Base-by-base conservation (phyloP, 768 basidiomycete species). In the Podaxis carcinomalis region DNA sequence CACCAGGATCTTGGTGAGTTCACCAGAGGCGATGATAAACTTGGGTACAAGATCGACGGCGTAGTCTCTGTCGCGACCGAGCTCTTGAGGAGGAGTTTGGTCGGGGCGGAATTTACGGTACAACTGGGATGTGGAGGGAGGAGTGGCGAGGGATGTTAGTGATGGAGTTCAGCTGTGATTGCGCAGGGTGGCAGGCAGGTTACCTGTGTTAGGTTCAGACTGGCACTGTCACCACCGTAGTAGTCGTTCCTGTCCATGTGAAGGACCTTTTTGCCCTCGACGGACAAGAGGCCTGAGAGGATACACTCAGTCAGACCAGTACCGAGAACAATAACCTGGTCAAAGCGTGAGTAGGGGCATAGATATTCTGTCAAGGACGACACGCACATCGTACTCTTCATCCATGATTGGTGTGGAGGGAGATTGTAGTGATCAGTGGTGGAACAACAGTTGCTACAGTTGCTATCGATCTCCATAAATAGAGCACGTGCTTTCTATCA, bases 231-330 rank as follows among this genome's bases (percentile, higher is more conserved):
- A 59, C 92, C 97, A 49, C 97, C 97, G 64, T 99, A 99, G 77
- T 99, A 99, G 75, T 99, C 96, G 70, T 98, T 98, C 69, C 93
- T 83, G 76, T 96, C 95, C 84, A 97, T 98, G 76, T 99, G 97
- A 54, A 99, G 87, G 69, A 99, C 97, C 79, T 98, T 99, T 85
- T 98, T 98, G 65, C 97, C 96, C 74, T 98, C 97, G 49, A 98
- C 96, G n/a, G 96, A 98, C 68, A 99, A 82, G 68, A 99, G 78
- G 39, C 97, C 97, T 14, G 97, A 98, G 63, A 99, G 86, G 74
- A 98, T 95, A 78, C 97, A 98, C 75, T 99, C 97, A 28, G 96
- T 98, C 71, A 99, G 79, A 63, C 97, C 97, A 63, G 97, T 99
- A 63, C 97, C 97, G 68, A 98, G 85, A 65, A 95, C 89, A 74